A percentile compares a stretch with the other conserved stretches of the same genome.
Evolutionary conservation across 768 basidiomycete genomes (phyloP).

Genomic region (Termitomyces sp.): DNA sequence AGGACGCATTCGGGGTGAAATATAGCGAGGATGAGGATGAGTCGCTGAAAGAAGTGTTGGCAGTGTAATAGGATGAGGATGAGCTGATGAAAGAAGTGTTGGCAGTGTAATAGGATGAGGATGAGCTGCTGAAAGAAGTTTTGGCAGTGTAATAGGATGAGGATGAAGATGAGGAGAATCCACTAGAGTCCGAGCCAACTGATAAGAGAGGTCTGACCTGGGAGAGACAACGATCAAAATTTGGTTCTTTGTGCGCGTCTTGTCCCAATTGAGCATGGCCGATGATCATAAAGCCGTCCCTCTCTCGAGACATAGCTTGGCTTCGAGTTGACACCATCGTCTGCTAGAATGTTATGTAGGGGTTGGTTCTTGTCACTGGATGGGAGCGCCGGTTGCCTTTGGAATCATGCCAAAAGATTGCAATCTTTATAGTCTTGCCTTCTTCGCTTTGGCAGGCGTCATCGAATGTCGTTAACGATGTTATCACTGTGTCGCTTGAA

Average conservation of each 20-base stretch:
- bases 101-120: not conserved
- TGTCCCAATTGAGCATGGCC: not conserved
- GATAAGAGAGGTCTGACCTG: not conserved
- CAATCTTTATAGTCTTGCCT: not conserved
- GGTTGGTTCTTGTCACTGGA: not conserved
- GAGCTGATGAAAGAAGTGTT: not conserved
- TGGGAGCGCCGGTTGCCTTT: not conserved
- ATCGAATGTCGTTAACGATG: not conserved
- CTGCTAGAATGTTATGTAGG: no score
- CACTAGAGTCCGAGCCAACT: not conserved
- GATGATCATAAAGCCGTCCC: not conserved
- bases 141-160: not conserved
- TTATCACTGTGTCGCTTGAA: not conserved
- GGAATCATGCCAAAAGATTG: not conserved
- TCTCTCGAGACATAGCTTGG: not conserved
- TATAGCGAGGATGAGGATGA: constrained; percentile 1
- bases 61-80: not conserved
- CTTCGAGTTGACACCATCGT: not conserved
- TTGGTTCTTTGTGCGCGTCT: not conserved
- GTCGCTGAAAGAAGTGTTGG: not conserved
- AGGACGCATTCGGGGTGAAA: not conserved
- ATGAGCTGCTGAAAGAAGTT: not conserved
- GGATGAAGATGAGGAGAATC: not conserved
- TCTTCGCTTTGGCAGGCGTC: not conserved
- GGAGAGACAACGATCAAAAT: not conserved